Conservation (phyloP, 192 early-diverging fungal species). For the Gryganskiella cystojenkinii region DNA sequence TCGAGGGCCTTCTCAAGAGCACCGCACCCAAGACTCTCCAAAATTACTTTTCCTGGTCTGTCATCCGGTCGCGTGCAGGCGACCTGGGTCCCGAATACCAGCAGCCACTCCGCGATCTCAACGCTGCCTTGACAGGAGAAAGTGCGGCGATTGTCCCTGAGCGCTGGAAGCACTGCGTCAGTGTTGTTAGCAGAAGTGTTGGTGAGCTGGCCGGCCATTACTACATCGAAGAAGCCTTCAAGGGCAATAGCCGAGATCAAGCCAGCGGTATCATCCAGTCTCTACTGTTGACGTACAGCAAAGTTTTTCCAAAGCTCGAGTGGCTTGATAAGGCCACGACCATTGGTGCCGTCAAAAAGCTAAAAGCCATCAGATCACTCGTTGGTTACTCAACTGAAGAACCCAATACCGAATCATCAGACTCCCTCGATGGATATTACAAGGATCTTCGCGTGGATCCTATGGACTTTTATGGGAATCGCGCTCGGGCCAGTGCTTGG, state of each 20-base stretch:
- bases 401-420: conserved; percentile 56
- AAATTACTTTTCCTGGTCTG: conserved; percentile 60
- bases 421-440: conserved; percentile 62
- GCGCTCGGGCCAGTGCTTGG: conserved; percentile 55
- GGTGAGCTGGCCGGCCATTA: conserved; percentile 54
- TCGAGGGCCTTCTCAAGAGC: conserved; percentile 44
- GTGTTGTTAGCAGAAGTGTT: conserved; percentile 31
- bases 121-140: conserved; percentile 52
- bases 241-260: conserved; percentile 46
- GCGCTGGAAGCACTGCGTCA: conserved; percentile 57
- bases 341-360: conserved; percentile 61
- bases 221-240: conserved; percentile 49
- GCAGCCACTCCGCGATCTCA: conserved; percentile 45
- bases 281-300: conserved; percentile 54
- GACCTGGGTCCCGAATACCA: conserved; percentile 45
- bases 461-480: conserved; percentile 68
- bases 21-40: conserved; percentile 48
- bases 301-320: conserved; percentile 50
- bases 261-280: conserved; percentile 58
- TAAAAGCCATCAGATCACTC: conserved; percentile 63
- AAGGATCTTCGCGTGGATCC: conserved; percentile 52
- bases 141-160: conserved; percentile 50
- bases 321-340: conserved; percentile 70
- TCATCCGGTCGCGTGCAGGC: conserved; percentile 46
- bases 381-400: conserved; percentile 71